These are phyloP conservation scores for Crotalaria pallida DNA, from an alignment of 306 rosid genomes.

Conservation along the genomic window DNA sequence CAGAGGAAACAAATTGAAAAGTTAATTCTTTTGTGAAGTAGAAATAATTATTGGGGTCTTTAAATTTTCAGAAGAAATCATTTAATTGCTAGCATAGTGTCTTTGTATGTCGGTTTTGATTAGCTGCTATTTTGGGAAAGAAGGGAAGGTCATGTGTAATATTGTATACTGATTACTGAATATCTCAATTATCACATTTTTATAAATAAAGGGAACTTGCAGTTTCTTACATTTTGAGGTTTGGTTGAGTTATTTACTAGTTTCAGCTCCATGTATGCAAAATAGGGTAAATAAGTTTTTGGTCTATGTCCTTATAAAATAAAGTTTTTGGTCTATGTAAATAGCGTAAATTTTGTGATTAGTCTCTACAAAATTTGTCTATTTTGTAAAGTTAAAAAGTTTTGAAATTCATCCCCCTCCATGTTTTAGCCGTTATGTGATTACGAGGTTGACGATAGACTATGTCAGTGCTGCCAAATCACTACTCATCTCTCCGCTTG, in stretches of 20 bases:
- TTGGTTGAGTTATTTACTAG: background rate
- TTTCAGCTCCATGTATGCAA: constrained; percentile 7
- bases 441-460: too few relatives aligned
- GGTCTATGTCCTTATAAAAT: too few relatives aligned
- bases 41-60: background rate
- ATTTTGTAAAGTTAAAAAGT: too few relatives aligned
- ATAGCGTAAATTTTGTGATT: too few relatives aligned
- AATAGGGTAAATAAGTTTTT: too few relatives aligned
- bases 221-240: constrained; percentile 6
- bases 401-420: too few relatives aligned
- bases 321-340: too few relatives aligned
- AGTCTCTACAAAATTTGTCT: too few relatives aligned
- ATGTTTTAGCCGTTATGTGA: too few relatives aligned
- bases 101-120: constrained; percentile 7
- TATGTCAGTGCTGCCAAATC: too few relatives aligned
- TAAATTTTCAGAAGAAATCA: background rate
- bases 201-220: background rate
- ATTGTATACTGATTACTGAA: background rate
- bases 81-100: background rate
- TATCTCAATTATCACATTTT: background rate
- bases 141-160: background rate
- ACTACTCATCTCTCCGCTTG: too few relatives aligned
- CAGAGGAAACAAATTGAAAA: background rate
- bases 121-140: background rate
- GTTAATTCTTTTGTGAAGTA: background rate